Percentiles rank a stretch among this genome's conserved stretches.
Conservation (phyloP, 768 basidiomycete genomes). For the Multifurca ochricompacta region DNA sequence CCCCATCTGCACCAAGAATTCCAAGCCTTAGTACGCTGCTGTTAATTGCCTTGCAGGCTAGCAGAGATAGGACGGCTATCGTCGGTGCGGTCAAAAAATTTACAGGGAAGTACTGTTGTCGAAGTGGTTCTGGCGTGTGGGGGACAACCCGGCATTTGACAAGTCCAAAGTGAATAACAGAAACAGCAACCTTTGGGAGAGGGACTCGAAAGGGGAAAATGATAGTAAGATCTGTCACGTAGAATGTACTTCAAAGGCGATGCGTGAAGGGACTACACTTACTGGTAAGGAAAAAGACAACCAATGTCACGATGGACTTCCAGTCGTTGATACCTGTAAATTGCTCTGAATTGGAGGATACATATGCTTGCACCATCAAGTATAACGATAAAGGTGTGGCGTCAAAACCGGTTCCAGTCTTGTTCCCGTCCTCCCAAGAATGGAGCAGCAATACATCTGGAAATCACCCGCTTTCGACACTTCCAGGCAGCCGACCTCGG, state of each 20-base stretch:
- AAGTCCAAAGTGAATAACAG: not conserved
- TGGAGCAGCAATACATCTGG: constrained; percentile 13
- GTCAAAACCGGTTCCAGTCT: no score
- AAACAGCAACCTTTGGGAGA: constrained; percentile 2
- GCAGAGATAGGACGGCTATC: constrained; percentile 26
- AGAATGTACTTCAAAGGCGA: not conserved
- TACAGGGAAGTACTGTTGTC: constrained; percentile 21
- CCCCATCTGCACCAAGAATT: constrained; percentile 69
- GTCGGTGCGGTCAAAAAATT: constrained; percentile 30
- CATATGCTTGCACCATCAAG: not conserved
- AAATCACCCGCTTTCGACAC: constrained; percentile 13
- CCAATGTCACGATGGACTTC: constrained; percentile 12
- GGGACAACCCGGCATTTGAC: constrained; percentile 14
- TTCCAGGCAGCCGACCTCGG: constrained; percentile 8
- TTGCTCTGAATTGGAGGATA: not conserved
- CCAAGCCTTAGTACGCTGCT: constrained; percentile 53
- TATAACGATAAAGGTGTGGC: not conserved
- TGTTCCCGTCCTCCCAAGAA: no score
- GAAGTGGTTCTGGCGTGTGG: not conserved
- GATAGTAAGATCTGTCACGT: constrained; percentile 14
- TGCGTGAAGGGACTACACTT: not conserved
- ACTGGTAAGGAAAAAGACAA: constrained; percentile 14
- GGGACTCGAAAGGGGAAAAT: constrained; percentile 20
- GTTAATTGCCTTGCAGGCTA: constrained; percentile 27
- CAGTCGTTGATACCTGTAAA: not conserved